Base-by-base conservation (phyloP, 1,139 yeast genomes). In the Yamadazyma kanchanaburiensis region DNA sequence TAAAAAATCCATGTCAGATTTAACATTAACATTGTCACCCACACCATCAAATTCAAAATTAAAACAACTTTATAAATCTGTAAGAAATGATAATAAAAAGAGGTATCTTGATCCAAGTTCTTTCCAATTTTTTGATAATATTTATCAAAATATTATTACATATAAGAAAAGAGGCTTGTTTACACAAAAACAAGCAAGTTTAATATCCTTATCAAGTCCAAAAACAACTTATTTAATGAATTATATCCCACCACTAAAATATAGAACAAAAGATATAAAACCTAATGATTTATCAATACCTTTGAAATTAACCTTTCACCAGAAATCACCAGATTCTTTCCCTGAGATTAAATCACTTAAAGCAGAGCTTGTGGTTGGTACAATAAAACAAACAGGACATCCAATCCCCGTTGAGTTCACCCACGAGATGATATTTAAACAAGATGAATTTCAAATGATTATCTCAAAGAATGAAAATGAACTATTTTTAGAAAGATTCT, bases 341-440 rank as follows among this genome's bases (percentile, higher is more conserved):
- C 58, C 58, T 0, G 66, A 62, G 24, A 46, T 67, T 29, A 66
- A 63, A 40, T 41, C 51, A 0, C 26, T 65, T 3, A 46, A 47
- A 12, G 51, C 60, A 2, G 73, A 67, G 33, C 43, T 68, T 28
- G 60, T 60, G 12, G 63, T 51, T 3, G 51, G 59, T n/a, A 62
- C 72, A 1, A 47, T 64, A 6, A 45, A 60, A 26, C 60, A 71
- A 1, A 50, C 48, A 12, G 50, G 48, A 4, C 10, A 7, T 7
- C 20, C 20, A 7, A 59, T 68, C 5, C 74, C 74, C 0, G 49
- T 67, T 4, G 73, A 67, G 30, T 49, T 68, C 35, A 60, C 58
- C 32, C 68, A 64, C 33, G 71, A 64, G 16, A 55, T 65, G 56
- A 60, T 64, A 35, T 60, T 64, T 40, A 38, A 45, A 12, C 59